Percentiles rank a stretch among this genome's conserved stretches.
These are phyloP conservation scores for Coemansia sp. DNA, from an alignment of 192 early-diverging fungal species.

Conservation along the genomic window DNA sequence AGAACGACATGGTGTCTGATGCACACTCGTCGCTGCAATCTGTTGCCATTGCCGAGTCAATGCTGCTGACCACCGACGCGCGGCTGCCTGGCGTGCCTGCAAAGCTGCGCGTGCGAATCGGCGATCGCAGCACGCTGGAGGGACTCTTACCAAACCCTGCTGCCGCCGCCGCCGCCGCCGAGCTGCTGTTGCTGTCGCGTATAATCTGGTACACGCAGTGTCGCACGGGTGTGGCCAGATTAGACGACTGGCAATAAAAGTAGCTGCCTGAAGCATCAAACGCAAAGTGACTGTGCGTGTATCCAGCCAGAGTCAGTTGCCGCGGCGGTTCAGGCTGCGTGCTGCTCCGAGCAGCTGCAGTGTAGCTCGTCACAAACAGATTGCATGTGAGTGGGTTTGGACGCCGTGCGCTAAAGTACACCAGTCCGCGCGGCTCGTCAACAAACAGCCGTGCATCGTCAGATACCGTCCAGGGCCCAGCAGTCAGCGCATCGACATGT, in stretches of 20 bases:
- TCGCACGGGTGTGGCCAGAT: constrained; percentile 8
- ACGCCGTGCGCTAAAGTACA: constrained; percentile 18
- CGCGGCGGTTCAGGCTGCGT: neutral
- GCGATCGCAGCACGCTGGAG: too few relatives aligned
- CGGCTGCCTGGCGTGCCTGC: too few relatives aligned
- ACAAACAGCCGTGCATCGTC: constrained; percentile 15
- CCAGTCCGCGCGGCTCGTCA: constrained; percentile 5
- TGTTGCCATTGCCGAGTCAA: too few relatives aligned
- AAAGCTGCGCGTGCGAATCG: too few relatives aligned
- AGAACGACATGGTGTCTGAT: too few relatives aligned
- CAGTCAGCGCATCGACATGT: neutral
- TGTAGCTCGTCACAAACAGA: constrained; percentile 10
- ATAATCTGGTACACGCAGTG: constrained; percentile 17
- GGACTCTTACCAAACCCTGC: too few relatives aligned
- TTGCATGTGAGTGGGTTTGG: constrained; percentile 12
- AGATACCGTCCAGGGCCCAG: constrained; percentile 11
- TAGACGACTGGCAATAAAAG: constrained; percentile 23
- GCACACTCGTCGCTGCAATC: too few relatives aligned
- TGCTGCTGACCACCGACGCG: too few relatives aligned
- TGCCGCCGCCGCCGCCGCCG: too few relatives aligned
- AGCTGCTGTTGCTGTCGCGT: neutral
- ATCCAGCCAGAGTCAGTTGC: constrained; percentile 11
- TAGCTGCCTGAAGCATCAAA: constrained; percentile 8
- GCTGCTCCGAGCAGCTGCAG: neutral
- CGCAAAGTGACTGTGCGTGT: constrained; percentile 13